These are phyloP conservation scores for Penicillium janthinellum DNA, from an alignment of 2,329 filamentous ascomycete genomes.

Conservation along the genomic window DNA sequence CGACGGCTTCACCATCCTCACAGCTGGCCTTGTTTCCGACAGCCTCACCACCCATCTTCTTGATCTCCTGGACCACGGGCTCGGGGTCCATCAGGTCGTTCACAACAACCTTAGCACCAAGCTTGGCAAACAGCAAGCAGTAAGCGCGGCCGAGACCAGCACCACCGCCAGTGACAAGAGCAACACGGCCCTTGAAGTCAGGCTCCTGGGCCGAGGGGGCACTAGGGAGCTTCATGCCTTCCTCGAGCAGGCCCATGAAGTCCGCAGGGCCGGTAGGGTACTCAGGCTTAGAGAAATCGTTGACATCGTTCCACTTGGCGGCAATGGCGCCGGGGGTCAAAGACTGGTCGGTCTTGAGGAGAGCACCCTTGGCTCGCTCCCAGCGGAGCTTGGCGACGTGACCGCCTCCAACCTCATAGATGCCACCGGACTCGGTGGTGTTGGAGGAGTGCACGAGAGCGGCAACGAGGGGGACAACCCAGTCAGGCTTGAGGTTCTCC, in stretches of 20 bases:
- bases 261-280: conserved; percentile 85
- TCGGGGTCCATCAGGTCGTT: conserved; percentile 96
- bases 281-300: conserved; percentile 80
- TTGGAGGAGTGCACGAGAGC: conserved; percentile 84
- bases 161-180: conserved; percentile 83
- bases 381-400: conserved; percentile 91
- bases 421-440: conserved; percentile 77
- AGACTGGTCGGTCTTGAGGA: conserved; percentile 84
- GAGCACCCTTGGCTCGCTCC: conserved; percentile 86
- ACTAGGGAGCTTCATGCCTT: conserved; percentile 74
- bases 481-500: conserved; percentile 83
- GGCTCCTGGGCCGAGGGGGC: conserved; percentile 73
- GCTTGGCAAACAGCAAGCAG: conserved; percentile 80
- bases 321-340: conserved; percentile 87
- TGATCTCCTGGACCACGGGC: conserved; percentile 87
- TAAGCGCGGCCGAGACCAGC: conserved; percentile 91
- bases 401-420: conserved; percentile 92
- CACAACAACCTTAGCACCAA: conserved; percentile 83
- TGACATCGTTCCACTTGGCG: conserved; percentile 85
- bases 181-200: conserved; percentile 82
- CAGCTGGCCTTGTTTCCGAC: conserved; percentile 91
- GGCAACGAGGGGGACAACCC: conserved; percentile 91
- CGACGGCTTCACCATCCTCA: conserved; percentile 85
- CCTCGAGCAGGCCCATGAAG: conserved; percentile 82
- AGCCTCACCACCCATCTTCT: conserved; percentile 83